Evolutionary conservation across 495 filamentous ascomycete species (phyloP), one percentile per base, ranked within the genome.

Genomic region (Aspergillus nidulans): DNA sequence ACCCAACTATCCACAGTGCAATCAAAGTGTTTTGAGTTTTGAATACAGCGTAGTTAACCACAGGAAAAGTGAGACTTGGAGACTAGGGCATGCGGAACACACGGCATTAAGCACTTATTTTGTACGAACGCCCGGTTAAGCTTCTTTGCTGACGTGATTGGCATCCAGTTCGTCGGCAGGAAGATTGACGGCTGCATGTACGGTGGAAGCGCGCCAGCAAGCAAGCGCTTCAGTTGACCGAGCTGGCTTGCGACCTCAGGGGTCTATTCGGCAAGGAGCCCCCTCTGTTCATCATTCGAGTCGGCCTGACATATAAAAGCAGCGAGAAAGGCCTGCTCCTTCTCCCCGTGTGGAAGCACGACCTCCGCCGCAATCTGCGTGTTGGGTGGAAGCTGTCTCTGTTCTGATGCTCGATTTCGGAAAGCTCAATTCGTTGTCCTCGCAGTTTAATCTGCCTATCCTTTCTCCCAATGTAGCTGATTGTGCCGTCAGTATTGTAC

Each of bases 381-480:
- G 10, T 34, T 34, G 8, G 9, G 4, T 3, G 30, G 30, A 34
- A 34, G 30, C 9, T 34, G 30, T 34, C 30, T 34, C 15, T 34
- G 30, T 10, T 34, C 30, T 45, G 10, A 12, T 26, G 5, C 10
- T 50, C 69, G 12, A 78, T 58, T 49, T 79, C 77, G 3, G 62
- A 72, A 67, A 49, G 39, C n/a, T 61, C 58, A 13, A 61, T 41
- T 1, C 53, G 58, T 10, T 56, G 49, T 8, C 63, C 63, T 3
- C 50, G 49, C 8, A 61, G 34, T 20, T 61, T 61, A 18, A 61
- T 20, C 18, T 57, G 58, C 23, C 56, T 58, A 52, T 77, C 74
- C 21, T 63, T 62, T 24, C 78, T 64, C 15, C 70, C 73, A 21
- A 77, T 9, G 52, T 69, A 69, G n/a, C 68, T 61, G 19, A 80